phyloP scores from a whole-genome alignment of 2,329 filamentous ascomycete genomes.

The Fusarium nanum region DNA sequence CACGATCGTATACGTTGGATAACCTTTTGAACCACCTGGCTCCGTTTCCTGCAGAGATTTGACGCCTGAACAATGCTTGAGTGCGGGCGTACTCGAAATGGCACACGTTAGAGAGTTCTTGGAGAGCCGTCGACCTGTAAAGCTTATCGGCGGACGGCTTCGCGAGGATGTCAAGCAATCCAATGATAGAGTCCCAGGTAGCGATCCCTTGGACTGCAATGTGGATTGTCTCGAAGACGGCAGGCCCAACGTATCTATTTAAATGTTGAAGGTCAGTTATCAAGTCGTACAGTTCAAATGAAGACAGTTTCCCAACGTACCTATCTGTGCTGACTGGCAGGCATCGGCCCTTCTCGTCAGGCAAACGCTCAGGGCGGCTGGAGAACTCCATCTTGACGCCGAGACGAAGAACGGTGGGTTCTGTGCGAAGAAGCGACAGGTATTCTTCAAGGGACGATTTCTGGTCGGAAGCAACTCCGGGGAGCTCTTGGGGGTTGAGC shows the following conservation, averaged over 20 bases:
- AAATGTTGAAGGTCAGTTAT: no score
- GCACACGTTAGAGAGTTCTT: slow-evolving; percentile 60
- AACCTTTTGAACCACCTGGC: slow-evolving; percentile 57
- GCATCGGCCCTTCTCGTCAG: slow-evolving; percentile 57
- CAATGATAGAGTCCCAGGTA: slow-evolving; percentile 56
- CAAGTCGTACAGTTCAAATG: no score
- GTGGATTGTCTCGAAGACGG: slow-evolving; percentile 57
- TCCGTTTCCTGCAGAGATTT: slow-evolving; percentile 52
- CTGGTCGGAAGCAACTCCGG: slow-evolving; percentile 50
- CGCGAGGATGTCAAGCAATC: slow-evolving; percentile 52
- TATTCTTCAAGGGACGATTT: slow-evolving; percentile 50
- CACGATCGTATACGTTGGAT: slow-evolving; percentile 51
- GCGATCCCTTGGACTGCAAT: slow-evolving; percentile 50
- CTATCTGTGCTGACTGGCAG: slow-evolving; percentile 55
- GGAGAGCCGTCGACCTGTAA: slow-evolving; percentile 52
- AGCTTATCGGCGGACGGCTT: slow-evolving; percentile 44
- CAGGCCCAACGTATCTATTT: slow-evolving; percentile 53
- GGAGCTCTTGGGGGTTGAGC: slow-evolving; percentile 49
- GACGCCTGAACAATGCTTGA: slow-evolving; percentile 55
- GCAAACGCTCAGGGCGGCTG: slow-evolving; percentile 56
- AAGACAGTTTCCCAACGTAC: slow-evolving; percentile 50
- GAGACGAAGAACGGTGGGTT: slow-evolving; percentile 50
- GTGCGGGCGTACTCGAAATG: slow-evolving; percentile 57
- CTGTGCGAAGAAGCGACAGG: slow-evolving; percentile 49
- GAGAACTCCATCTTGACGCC: slow-evolving; percentile 54